phyloP scores from a whole-genome alignment of 192 early-diverging fungal species.

The Bifiguratus adelaidae region DNA sequence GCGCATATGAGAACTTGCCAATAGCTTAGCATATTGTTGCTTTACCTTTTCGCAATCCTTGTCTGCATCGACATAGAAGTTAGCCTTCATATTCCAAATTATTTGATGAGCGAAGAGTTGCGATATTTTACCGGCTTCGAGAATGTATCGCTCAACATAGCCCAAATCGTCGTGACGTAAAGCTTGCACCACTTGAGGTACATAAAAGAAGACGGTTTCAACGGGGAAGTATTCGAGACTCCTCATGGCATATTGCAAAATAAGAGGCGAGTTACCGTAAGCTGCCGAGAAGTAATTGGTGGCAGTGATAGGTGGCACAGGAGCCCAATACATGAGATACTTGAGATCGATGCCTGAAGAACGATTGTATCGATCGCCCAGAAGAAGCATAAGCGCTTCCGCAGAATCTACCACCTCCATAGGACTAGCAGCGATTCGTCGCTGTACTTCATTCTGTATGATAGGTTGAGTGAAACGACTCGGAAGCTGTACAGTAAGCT shows the following conservation, averaged over 20 bases:
- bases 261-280: slow-evolving; percentile 71
- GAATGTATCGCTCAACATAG: slow-evolving; percentile 91
- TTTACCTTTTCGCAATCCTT: slow-evolving; percentile 22
- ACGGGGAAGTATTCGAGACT: slow-evolving; percentile 84
- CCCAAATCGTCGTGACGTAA: slow-evolving; percentile 80
- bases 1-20: neutral
- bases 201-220: slow-evolving; percentile 96
- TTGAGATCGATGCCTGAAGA: slow-evolving; percentile 20
- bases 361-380: slow-evolving; percentile 46
- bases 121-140: slow-evolving; percentile 86
- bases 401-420: slow-evolving; percentile 58
- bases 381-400: slow-evolving; percentile 61
- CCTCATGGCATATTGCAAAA: slow-evolving; percentile 91
- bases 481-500: slow-evolving; percentile 67
- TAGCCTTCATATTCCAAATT: slow-evolving; percentile 99
- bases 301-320: slow-evolving; percentile 85
- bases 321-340: slow-evolving; percentile 82
- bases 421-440: slow-evolving; percentile 48
- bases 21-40: neutral
- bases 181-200: slow-evolving; percentile 97
- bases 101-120: slow-evolving; percentile 99
- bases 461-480: slow-evolving; percentile 62
- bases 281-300: slow-evolving; percentile 66
- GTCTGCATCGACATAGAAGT: slow-evolving; percentile 72
- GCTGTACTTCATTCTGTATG: slow-evolving; percentile 53